Percentiles rank a stretch among this genome's conserved stretches.
phyloP scores from a whole-genome alignment of 2,329 filamentous ascomycete species.

The Neoscytalidium dimidiatum region DNA sequence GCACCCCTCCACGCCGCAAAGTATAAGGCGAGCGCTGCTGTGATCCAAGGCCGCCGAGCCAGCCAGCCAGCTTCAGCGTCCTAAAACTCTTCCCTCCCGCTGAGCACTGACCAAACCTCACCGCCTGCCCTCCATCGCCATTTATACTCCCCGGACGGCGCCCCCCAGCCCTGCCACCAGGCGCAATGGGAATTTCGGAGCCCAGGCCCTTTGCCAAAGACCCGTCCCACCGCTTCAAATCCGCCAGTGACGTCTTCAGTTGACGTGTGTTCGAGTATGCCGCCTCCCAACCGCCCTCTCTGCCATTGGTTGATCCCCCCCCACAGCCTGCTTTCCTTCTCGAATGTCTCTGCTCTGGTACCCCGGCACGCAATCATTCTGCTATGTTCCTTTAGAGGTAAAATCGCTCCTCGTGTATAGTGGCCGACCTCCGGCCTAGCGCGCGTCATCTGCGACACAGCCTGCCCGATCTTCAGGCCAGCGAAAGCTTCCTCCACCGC shows the following conservation, averaged over 20 bases:
- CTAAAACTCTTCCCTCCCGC: slow-evolving; percentile 29
- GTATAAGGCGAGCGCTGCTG: slow-evolving; percentile 16
- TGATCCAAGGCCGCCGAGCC: slow-evolving; percentile 23
- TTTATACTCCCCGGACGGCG: slow-evolving; percentile 34
- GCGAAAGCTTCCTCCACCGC: neutral
- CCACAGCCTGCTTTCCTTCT: slow-evolving; percentile 9
- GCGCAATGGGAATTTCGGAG: slow-evolving; percentile 37
- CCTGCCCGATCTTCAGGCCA: neutral
- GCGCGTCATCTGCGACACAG: slow-evolving; percentile 4
- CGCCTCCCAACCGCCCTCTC: slow-evolving; percentile 31
- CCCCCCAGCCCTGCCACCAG: slow-evolving; percentile 31
- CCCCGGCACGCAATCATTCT: no score
- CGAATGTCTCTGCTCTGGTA: slow-evolving; percentile 15
- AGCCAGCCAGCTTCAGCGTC: slow-evolving; percentile 28
- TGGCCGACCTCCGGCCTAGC: neutral
- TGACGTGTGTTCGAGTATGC: slow-evolving; percentile 31
- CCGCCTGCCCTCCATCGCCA: slow-evolving; percentile 39
- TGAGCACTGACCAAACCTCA: slow-evolving; percentile 40
- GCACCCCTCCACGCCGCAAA: slow-evolving; percentile 14
- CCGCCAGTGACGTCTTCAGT: slow-evolving; percentile 38
- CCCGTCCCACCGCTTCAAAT: slow-evolving; percentile 32
- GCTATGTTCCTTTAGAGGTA: slow-evolving; percentile 8
- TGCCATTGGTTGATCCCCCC: slow-evolving; percentile 33
- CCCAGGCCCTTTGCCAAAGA: slow-evolving; percentile 33
- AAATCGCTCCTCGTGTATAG: neutral